Percentiles rank a stretch among this genome's conserved stretches.
Evolutionary conservation across 768 basidiomycete genomes (phyloP).

Genomic region (Boletus subcaerulescens): DNA sequence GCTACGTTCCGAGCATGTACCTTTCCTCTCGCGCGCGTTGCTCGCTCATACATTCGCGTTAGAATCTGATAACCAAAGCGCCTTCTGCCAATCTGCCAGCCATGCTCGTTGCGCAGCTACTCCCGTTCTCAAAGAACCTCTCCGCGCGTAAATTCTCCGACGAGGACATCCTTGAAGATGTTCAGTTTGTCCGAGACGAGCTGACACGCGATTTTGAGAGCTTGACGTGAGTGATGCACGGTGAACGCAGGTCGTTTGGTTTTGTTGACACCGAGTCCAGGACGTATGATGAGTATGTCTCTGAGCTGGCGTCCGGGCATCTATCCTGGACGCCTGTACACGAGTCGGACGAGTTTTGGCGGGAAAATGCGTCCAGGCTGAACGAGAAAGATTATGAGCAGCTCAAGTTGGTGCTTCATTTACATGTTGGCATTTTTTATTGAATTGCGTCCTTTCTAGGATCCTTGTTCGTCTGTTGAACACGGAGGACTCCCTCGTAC

Average conservation of each 20-base stretch:
- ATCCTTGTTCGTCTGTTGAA: slow-evolving; percentile 69
- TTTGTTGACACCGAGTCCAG: slow-evolving; percentile 38
- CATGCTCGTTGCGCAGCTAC: slow-evolving; percentile 84
- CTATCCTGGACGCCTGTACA: slow-evolving; percentile 96
- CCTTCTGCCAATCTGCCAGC: slow-evolving; percentile 86
- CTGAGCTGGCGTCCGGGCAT: slow-evolving; percentile 86
- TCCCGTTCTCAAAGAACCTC: slow-evolving; percentile 85
- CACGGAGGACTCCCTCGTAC: slow-evolving; percentile 66
- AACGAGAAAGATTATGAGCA: slow-evolving; percentile 84
- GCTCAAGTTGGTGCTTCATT: slow-evolving; percentile 57
- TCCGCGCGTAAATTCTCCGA: slow-evolving; percentile 87
- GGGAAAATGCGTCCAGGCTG: slow-evolving; percentile 84
- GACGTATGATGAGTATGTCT: slow-evolving; percentile 94
- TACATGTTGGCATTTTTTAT: neutral
- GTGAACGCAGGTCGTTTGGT: neutral
- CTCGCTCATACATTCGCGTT: neutral
- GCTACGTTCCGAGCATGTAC: slow-evolving; percentile 79
- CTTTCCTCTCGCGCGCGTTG: neutral
- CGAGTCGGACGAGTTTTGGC: slow-evolving; percentile 97
- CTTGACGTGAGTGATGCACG: slow-evolving; percentile 62
- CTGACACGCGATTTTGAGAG: slow-evolving; percentile 84
- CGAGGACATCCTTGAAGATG: slow-evolving; percentile 91
- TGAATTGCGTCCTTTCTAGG: slow-evolving; percentile 39
- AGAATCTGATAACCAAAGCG: slow-evolving; percentile 91
- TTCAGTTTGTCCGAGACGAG: slow-evolving; percentile 84